Evolutionary conservation across 805 yeast species (phyloP), one percentile per base, ranked within the genome.

Genomic region (Lachancea quebecensis): DNA sequence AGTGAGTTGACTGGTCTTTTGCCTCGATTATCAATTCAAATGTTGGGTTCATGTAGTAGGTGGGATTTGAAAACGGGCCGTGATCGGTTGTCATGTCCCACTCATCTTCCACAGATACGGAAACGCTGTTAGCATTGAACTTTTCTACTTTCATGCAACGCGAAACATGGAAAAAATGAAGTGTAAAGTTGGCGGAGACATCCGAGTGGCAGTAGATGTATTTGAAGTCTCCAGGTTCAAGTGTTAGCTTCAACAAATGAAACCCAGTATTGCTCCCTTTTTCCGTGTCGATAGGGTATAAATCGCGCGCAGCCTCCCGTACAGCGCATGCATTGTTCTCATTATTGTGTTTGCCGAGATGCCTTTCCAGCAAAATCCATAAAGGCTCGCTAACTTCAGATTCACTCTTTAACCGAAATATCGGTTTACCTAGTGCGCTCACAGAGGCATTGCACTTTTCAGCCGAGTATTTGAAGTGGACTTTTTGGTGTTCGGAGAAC

Each of bases 281-380:
- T 2, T 8, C 11, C 3, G 21, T 12, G 7, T 35, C 35, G 10
- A 16, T 12, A 27, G 39, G 27, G 10, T 35, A 33, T 30, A 56
- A 14, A 35, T 52, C 48, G 6, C 37, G 38, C 7, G 60, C 54
- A 5, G 50, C 10, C 27, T 46, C 49, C 28, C 51, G 51, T 41
- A 63, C n/a, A 51, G 56, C 45, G 33, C 56, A 35, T 51, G 54
- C 14, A 37, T 48, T 35, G 9, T 35, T 31, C 9, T 30, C 43
- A 30, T 11, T 54, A 25, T 15, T 45, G 31, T 32, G 53, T 35
- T 36, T 52, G 9, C 43, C 64, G 12, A 75, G 16, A 56, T 78
- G 82, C 15, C 69, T 63, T 49, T 79, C 85, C 7, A 81, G 51
- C 2, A 80, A 56, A 1, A 81, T 40, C 73, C 77, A 72, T 0